Conservation (phyloP, 2,329 filamentous ascomycete species). For the Cadophora sp. region DNA sequence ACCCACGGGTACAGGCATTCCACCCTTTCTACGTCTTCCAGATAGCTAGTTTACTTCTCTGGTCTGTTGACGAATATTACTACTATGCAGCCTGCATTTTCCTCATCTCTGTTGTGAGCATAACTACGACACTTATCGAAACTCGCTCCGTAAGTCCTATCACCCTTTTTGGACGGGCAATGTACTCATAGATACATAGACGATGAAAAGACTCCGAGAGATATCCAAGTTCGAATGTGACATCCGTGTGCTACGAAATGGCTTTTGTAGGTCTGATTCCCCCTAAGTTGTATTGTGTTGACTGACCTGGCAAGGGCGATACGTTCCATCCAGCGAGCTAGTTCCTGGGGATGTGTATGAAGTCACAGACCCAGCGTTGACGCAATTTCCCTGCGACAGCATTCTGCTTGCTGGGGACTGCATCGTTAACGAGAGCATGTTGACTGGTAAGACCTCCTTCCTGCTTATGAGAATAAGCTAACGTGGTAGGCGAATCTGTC, state of each 20-base stretch:
- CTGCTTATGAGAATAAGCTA: neutral
- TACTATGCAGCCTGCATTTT: slow-evolving; percentile 98
- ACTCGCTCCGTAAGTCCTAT: slow-evolving; percentile 73
- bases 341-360: slow-evolving; percentile 97
- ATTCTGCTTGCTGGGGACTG: slow-evolving; percentile 91
- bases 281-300: neutral
- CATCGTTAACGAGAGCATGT: slow-evolving; percentile 99
- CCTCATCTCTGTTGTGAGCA: slow-evolving; percentile 90
- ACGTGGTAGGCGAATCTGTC: slow-evolving; percentile 80
- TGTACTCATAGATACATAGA: slow-evolving; percentile 52
- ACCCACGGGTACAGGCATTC: slow-evolving; percentile 71
- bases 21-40: slow-evolving; percentile 99
- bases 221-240: slow-evolving; percentile 96
- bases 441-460: slow-evolving; percentile 66
- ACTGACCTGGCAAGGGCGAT: slow-evolving; percentile 65
- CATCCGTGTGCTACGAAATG: slow-evolving; percentile 88
- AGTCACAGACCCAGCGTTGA: slow-evolving; percentile 88
- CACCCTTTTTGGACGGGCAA: neutral
- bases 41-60: slow-evolving; percentile 89
- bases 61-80: slow-evolving; percentile 96
- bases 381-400: slow-evolving; percentile 91
- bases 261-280: slow-evolving; percentile 72
- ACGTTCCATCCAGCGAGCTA: slow-evolving; percentile 83
- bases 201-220: slow-evolving; percentile 88
- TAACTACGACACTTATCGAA: slow-evolving; percentile 86